Evolutionary conservation across 306 rosid species (phyloP), one percentile per base, ranked within the genome.

Genomic region (Ormosia emarginata): DNA sequence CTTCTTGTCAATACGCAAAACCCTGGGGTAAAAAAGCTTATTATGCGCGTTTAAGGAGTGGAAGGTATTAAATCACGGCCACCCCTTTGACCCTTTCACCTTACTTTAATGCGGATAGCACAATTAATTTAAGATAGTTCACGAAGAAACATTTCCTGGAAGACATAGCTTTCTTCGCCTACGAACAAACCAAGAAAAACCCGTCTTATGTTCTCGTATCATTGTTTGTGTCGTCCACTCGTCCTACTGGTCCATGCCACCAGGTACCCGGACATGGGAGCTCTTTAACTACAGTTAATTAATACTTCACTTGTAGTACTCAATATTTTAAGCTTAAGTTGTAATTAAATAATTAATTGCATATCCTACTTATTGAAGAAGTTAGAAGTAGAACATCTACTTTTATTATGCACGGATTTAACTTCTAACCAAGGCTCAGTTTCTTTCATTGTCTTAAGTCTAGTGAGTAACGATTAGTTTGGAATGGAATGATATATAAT

Each of bases 141-240:
- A 59, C 43, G 17, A 73, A 79, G 63, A 67, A 74, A 62, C 70
- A 67, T 57, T 59, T 81, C 37, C 59, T 24, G 11, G 17, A 71
- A 71, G 13, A 72, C 90, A 84, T 90, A 59, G 91, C 80, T 78
- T 81, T 87, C 85, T 81, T 82, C 89, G 80, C 91, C 90, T 18
- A 46, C 89, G 88, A 86, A 67, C 82, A 71, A 66, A 86, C 86
- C 89, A 75, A 91, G 84, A 84, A 74, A 67, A 53, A 56, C 44
- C 50, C 13, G 30, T 10, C 67, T 39, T 70, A 61, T 49, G 36
- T 78, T 75, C 33, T 36, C 71, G 6, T 68, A 24, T 64, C 94
- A 81, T 89, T 84, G 94, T 84, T 91, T 75, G 6, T 75, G 79
- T 77, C 92, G 90, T 49, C 55, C 55, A 49, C 55, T 49, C 6